These are phyloP conservation scores for Pleurotus tuoliensis DNA, from an alignment of 768 basidiomycete species.

Conservation along the genomic window DNA sequence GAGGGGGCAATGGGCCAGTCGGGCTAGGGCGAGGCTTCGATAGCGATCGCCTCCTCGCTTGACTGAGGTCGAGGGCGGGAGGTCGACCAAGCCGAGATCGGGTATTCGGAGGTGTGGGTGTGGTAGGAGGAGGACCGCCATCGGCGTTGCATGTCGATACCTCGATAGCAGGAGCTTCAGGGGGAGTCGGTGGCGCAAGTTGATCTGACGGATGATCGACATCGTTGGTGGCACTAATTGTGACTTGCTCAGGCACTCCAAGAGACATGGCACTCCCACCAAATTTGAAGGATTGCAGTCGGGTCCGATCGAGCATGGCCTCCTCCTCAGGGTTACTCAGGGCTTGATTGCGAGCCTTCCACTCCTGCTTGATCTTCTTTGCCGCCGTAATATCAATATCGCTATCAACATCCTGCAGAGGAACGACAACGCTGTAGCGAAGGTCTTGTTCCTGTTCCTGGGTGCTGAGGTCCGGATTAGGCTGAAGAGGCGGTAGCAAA, in stretches of 20 bases:
- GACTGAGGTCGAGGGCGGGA: slow-evolving; percentile 3
- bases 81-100: slow-evolving; percentile 2
- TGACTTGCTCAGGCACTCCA: neutral
- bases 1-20: slow-evolving; percentile 2
- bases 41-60: neutral
- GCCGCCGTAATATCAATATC: slow-evolving; percentile 38
- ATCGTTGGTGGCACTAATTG: slow-evolving; percentile 1
- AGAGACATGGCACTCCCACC: slow-evolving; percentile 19
- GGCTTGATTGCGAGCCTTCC: slow-evolving; percentile 39
- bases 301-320: slow-evolving; percentile 12
- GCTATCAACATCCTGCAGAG: slow-evolving; percentile 11
- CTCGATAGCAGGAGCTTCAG: neutral
- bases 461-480: slow-evolving; percentile 38
- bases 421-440: slow-evolving; percentile 30
- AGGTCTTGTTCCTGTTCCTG: slow-evolving; percentile 34
- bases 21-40: slow-evolving; percentile 1
- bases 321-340: slow-evolving; percentile 14
- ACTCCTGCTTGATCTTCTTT: slow-evolving; percentile 48
- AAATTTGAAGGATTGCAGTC: slow-evolving; percentile 32
- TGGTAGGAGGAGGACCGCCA: neutral
- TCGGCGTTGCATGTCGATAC: too few species aligned
- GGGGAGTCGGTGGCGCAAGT: slow-evolving; percentile 3
- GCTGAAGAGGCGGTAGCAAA: slow-evolving; percentile 44
- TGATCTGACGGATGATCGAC: neutral
- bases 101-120: neutral